Evolutionary conservation across 164 flowering plant species (phyloP), one percentile per base, ranked within the genome.

Genomic region (Dillenia turbinata): DNA sequence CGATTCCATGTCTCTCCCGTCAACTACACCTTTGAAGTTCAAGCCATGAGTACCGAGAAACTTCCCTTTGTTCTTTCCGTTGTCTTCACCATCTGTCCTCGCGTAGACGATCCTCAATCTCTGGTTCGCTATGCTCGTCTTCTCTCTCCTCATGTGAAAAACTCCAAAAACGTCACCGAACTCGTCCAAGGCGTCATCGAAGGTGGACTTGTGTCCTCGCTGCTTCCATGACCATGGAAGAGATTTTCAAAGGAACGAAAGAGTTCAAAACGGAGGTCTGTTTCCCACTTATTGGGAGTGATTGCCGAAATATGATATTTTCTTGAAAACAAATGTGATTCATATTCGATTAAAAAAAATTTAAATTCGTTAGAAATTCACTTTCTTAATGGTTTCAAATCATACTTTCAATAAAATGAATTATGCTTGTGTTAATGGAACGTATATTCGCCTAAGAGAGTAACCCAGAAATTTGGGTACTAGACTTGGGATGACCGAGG

Each of bases 211-310:
- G 66, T 8, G 58, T 63, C 10, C 54, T 61, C n/a, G 64, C 64
- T 13, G 56, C 65, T n/a, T 62, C 57, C 49, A 62, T 51, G 65
- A 50, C 65, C 57, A 62, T 62, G 55, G 65, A 62, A 22, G 65
- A 62, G 47, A 52, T 62, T 47, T 62, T 62, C 57, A 51, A 52
- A 10, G 65, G 65, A 3, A 62, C 65, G 56, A 62, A 62, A 13
- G 65, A 62, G 15, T 62, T 62, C 57, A 62, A 62, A 44, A 12
- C 14, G 19, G 56, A 62, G 33, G 65, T 7, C 33, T 2, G 17
- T 8, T 8, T 50, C 17, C 17, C 8, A 49, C n/a, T 13, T 5
- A 6, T 6, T 49, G 6, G 3, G 8, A 3, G 52, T 49, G 6
- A 12, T 6, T 12, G 13, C 13, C 52, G 52, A 49, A 6, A 6